A percentile compares a stretch with the other conserved stretches of the same genome.
phyloP scores from a whole-genome alignment of 208 protist species.

The Wallacemonas collosoma region DNA sequence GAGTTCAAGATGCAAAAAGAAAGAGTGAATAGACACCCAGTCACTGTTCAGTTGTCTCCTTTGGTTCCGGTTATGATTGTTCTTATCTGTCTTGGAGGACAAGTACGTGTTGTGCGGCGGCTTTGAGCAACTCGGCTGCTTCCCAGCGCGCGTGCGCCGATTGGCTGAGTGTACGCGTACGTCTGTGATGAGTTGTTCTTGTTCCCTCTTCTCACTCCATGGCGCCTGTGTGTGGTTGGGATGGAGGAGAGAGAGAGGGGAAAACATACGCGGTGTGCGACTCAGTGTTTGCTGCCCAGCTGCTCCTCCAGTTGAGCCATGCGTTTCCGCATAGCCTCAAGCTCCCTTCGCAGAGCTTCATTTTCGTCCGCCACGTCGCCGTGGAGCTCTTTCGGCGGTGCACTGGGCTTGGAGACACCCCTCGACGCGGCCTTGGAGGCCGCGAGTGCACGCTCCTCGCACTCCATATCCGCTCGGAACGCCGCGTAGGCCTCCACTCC shows the following conservation, averaged over 20 bases:
- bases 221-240: no score
- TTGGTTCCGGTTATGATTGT: no score
- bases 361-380: constrained; percentile 11
- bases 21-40: no score
- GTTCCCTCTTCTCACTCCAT: no score
- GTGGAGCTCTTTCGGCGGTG: background rate
- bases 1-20: no score
- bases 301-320: constrained; percentile 57
- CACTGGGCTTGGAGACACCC: background rate
- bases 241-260: background rate
- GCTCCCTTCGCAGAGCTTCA: constrained; percentile 33
- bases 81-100: no score
- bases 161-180: no score
- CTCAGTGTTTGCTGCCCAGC: constrained; percentile 33
- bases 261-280: background rate
- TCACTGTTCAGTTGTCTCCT: no score
- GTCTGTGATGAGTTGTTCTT: no score
- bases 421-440: constrained; percentile 4
- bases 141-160: no score
- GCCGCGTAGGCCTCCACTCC: constrained; percentile 19
- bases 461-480: background rate
- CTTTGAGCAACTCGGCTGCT: no score
- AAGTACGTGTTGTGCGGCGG: no score
- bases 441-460: background rate
- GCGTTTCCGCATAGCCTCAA: constrained; percentile 57